Evolutionary conservation across 208 protist genomes (phyloP), one percentile per base, ranked within the genome.

Genomic region (Trichomonas gallinae): DNA sequence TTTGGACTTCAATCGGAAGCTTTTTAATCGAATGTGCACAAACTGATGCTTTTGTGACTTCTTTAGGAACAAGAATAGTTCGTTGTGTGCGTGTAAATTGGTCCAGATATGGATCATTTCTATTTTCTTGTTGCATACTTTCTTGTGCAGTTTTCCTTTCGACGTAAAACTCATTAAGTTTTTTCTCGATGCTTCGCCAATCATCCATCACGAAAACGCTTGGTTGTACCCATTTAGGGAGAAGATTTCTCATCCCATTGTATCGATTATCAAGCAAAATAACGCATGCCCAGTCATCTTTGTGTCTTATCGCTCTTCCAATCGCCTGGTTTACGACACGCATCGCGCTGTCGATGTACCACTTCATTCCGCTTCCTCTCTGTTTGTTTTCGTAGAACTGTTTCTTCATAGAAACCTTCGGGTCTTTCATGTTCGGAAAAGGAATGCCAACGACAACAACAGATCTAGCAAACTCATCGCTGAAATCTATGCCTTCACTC

Each of bases 261-360:
- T 93, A 98, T 63, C 97, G 1, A 34, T 97, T 10, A 96, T 98
- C 97, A 45, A 85, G 81, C 8, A 98, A 46, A 0, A 97, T 23
- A 21, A 98, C 96, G 11, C 83, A 96, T 26, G 97, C 97, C 96
- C 97, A 98, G 42, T 98, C 97, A 42, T 97, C 48, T 44, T 96
- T 93, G 63, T 98, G 97, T 15, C 97, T 26, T 23, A 98, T 97
- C 8, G 96, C 82, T 42, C 97, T 85, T 26, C 97, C 97, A 72
- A 97, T 63, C 8, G 97, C 96, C 63, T 98, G 97, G 96, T 98
- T 98, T 0, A 97, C 97, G 10, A 97, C 97, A 58, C 97, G 83
- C n/a, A 97, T 82, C 6, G 97, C 97, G 9, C 21, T n/a, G 38
- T 97, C 83, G 26, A 58, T 42, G 63, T 98, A 98, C 97, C 97